A percentile compares a stretch with the other conserved stretches of the same genome.
phyloP scores from a whole-genome alignment of 75 land plant genomes.

The Sequoia sempervirens region DNA sequence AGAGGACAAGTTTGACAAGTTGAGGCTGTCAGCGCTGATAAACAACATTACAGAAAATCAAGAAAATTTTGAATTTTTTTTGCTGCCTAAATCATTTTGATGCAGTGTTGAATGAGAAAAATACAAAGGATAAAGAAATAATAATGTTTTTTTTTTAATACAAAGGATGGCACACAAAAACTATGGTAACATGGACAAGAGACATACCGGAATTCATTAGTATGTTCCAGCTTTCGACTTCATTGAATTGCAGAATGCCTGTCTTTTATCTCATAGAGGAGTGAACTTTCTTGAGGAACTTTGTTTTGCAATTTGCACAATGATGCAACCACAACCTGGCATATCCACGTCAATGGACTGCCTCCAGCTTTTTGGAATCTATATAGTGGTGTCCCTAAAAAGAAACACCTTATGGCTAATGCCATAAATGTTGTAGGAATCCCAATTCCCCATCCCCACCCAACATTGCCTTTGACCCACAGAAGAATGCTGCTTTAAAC shows the following conservation, averaged over 20 bases:
- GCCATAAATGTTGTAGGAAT: slow-evolving; percentile 67
- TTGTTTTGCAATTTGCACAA: slow-evolving; percentile 37
- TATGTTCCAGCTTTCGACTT: slow-evolving; percentile 74
- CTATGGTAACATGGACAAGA: neutral
- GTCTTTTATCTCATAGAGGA: slow-evolving; percentile 53
- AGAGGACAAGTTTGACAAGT: neutral
- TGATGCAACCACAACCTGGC: slow-evolving; percentile 80
- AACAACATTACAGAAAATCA: neutral
- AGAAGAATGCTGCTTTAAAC: slow-evolving; percentile 70
- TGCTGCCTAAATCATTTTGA: neutral
- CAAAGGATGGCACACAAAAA: neutral
- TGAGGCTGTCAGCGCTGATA: neutral
- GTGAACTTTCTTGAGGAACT: slow-evolving; percentile 35
- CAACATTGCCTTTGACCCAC: slow-evolving; percentile 3
- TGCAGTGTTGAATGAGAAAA: neutral
- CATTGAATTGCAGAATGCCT: slow-evolving; percentile 60
- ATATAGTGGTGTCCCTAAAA: slow-evolving; percentile 54
- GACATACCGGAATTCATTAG: slow-evolving; percentile 51
- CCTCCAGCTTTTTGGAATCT: slow-evolving; percentile 79
- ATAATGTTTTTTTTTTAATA: neutral
- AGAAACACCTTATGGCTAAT: slow-evolving; percentile 55
- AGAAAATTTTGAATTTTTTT: neutral
- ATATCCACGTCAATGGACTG: slow-evolving; percentile 70
- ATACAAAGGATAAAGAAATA: neutral
- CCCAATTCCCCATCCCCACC: slow-evolving; percentile 82